phyloP scores from a whole-genome alignment of 805 yeast species.

The Suhomyces pyralidae region DNA sequence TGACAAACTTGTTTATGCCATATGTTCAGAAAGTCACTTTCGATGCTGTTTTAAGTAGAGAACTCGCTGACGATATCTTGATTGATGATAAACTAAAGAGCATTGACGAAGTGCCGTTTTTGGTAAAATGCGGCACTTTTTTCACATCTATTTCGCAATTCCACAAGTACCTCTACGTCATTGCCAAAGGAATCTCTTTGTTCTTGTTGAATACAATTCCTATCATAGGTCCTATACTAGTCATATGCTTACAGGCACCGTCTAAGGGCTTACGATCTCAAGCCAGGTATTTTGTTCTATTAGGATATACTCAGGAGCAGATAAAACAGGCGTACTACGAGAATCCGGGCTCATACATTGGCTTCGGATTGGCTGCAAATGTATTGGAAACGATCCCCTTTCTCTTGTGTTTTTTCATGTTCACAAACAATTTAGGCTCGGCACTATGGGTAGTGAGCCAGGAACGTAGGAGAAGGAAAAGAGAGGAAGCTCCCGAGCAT shows the following conservation, averaged over 20 bases:
- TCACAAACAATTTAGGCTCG: conserved; percentile 60
- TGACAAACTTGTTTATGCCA: conserved; percentile 44
- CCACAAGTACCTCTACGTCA: conserved; percentile 40
- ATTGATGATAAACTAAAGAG: conserved; percentile 35
- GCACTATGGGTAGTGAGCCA: conserved; percentile 58
- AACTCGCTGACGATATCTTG: conserved; percentile 46
- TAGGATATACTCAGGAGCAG: conserved; percentile 46
- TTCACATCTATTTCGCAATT: conserved; percentile 33
- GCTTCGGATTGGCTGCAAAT: conserved; percentile 53
- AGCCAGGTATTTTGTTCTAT: conserved; percentile 54
- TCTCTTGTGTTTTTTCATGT: conserved; percentile 50
- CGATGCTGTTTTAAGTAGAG: conserved; percentile 46
- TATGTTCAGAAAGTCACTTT: conserved; percentile 45
- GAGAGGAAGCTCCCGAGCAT: not conserved
- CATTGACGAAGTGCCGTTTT: conserved; percentile 27
- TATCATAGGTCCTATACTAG: conserved; percentile 54
- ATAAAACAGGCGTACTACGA: conserved; percentile 33
- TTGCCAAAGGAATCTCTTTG: conserved; percentile 32
- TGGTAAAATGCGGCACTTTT: conserved; percentile 25
- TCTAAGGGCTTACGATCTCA: conserved; percentile 52
- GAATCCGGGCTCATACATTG: conserved; percentile 41
- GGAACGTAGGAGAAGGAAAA: conserved; percentile 17
- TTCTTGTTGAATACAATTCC: conserved; percentile 51
- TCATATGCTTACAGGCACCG: conserved; percentile 52
- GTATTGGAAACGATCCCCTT: conserved; percentile 54